Conservation (phyloP, 306 rosid species). For the Spatholobus suberectus region DNA sequence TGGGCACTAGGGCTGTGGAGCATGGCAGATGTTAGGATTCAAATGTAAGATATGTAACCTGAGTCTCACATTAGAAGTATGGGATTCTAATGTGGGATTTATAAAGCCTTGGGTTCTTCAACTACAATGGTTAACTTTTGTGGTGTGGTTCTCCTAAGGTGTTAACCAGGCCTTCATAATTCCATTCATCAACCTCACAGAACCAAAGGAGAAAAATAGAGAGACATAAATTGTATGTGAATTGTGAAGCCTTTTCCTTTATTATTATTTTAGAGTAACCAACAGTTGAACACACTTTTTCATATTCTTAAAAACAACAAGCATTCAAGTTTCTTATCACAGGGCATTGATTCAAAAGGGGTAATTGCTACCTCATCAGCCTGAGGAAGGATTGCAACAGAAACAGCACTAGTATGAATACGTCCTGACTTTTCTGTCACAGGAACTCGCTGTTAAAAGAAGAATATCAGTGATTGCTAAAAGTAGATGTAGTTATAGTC, state of each 20-base stretch:
- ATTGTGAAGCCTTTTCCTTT: slow-evolving; percentile 6
- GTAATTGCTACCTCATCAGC: slow-evolving; percentile 80
- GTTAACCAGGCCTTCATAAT: slow-evolving; percentile 23
- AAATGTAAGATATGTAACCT: background rate
- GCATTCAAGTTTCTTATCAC: slow-evolving; percentile 25
- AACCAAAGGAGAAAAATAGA: background rate
- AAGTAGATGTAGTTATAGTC: background rate
- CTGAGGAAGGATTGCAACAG: slow-evolving; percentile 97
- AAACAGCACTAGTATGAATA: slow-evolving; percentile 93
- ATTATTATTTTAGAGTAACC: slow-evolving; percentile 5
- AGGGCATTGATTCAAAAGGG: slow-evolving; percentile 22
- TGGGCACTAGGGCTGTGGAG: background rate
- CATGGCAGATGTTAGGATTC: background rate
- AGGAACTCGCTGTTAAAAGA: slow-evolving; percentile 77
- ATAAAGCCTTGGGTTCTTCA: background rate
- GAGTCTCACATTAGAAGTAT: background rate
- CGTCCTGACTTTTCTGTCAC: slow-evolving; percentile 95
- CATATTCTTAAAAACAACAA: slow-evolving; percentile 10
- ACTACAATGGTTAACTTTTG: background rate
- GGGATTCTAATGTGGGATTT: background rate
- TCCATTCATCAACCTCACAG: slow-evolving; percentile 7
- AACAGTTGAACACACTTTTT: background rate
- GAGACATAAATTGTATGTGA: background rate
- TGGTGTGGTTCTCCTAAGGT: background rate
- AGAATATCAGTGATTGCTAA: slow-evolving; percentile 37